Base-by-base conservation (phyloP, 1,139 yeast species). In the Meyerozyma athensensis region DNA sequence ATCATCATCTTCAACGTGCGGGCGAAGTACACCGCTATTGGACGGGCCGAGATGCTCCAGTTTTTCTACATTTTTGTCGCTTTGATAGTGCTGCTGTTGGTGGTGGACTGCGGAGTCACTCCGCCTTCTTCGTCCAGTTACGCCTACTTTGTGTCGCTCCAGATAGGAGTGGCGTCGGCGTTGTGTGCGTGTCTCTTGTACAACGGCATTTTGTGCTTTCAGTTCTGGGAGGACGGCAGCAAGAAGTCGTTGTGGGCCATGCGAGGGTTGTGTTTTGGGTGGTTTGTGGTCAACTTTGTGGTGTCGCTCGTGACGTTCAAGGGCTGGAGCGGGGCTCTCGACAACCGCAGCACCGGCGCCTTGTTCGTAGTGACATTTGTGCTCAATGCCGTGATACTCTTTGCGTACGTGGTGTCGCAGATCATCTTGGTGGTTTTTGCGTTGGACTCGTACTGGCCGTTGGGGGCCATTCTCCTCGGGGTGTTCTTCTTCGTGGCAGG, bases 171-270 rank as follows among this genome's bases (percentile, higher is more conserved):
- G 14, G 74, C 84, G 0, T 78, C 89, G 16, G 81, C 87, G 0
- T 71, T 80, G 24, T 84, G 94, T 53, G 70, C 81, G 65, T 63
- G 84, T 34, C 61, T 90, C 41, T 63, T 86, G 53, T 68, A 78
- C 42, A 82, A 84, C 47, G 97, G 97, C 5, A 54, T 92, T 7
- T 60, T 89, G 19, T 89, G 92, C 30, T 87, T 86, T 60, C 94
- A 89, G 57, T 64, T 87, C 37, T 90, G 96, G 94, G 97, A 89
- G 61, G 97, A 92, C 58, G 97, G 97, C 7, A 81, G 95, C 2
- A 56, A 61, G 22, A 66, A 57, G 43, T 79, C 95, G 2, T 72
- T 86, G 69, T 64, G 79, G 63, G 56, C 69, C 3, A 61, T 85
- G 37, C 65, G 87, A 45, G 40, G 68, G 5, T 53, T 74, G 2